Evolutionary conservation across 2,329 filamentous ascomycete species (phyloP).

Genomic region (Aspergillus floridensis): DNA sequence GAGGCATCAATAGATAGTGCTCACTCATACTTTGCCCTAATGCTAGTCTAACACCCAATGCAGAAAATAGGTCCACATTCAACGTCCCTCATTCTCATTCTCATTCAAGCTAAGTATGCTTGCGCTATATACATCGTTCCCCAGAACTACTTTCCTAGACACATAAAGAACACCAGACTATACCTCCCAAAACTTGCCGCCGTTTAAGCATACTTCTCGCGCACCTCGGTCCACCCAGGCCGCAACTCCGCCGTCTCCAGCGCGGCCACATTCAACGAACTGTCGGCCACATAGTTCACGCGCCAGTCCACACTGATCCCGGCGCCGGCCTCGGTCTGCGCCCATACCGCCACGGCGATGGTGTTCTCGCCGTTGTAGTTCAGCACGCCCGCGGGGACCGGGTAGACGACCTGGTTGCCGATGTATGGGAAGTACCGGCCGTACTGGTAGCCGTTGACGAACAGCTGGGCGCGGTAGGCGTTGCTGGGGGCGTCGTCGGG

Average conservation of each 20-base stretch:
- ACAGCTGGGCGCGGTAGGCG: constrained; percentile 55
- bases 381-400: constrained; percentile 59
- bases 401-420: constrained; percentile 60
- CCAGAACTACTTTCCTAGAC: too few relatives aligned
- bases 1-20: too few relatives aligned
- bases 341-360: constrained; percentile 59
- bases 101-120: too few relatives aligned
- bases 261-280: constrained; percentile 49
- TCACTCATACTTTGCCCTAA: too few relatives aligned
- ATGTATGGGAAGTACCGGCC: constrained; percentile 60
- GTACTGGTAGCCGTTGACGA: constrained; percentile 66
- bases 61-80: too few relatives aligned
- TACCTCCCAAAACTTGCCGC: background rate
- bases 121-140: too few relatives aligned
- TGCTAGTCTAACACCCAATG: too few relatives aligned
- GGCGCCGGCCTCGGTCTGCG: constrained; percentile 54
- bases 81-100: too few relatives aligned
- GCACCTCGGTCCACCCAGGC: constrained; percentile 49
- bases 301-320: constrained; percentile 52
- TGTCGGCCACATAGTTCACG: constrained; percentile 55
- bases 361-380: constrained; percentile 60
- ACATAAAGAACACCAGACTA: too few relatives aligned
- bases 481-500: constrained; percentile 33
- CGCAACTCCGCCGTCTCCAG: constrained; percentile 51
- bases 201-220: constrained; percentile 35